Conservation (phyloP, 169 alveolate species). For the Eimeria sp. region DNA sequence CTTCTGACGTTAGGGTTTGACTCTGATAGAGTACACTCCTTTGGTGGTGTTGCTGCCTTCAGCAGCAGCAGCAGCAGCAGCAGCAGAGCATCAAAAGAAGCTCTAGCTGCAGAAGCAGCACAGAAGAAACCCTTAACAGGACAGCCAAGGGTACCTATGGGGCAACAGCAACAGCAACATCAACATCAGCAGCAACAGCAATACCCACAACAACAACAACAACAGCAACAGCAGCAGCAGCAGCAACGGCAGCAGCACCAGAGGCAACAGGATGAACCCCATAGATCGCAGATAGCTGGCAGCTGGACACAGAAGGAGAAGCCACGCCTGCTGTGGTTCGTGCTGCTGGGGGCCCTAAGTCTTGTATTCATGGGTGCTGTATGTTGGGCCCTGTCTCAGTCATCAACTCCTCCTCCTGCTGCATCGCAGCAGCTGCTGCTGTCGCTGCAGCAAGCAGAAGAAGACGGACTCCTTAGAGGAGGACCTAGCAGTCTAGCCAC, state of each 20-base stretch:
- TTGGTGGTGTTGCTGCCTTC: neutral
- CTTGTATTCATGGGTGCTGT: neutral
- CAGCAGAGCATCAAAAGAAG: neutral
- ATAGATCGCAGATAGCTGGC: neutral
- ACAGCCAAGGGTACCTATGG: neutral
- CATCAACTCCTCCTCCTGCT: neutral
- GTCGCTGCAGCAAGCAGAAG: conserved; percentile 33
- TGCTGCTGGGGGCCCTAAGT: neutral
- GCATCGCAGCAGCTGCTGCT: neutral
- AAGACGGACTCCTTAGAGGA: conserved; percentile 14
- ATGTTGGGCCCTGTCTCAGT: neutral
- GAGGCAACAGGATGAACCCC: neutral
- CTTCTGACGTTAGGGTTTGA: conserved; percentile 1
- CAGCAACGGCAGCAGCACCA: neutral
- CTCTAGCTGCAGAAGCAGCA: neutral
- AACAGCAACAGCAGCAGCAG: conserved; percentile 27
- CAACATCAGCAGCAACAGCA: conserved; percentile 18
- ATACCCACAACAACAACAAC: too few relatives aligned
- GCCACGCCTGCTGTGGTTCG: neutral
- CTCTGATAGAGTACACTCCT: neutral
- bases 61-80: conserved; percentile 7
- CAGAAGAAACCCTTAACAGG: neutral
- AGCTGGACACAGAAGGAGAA: neutral
- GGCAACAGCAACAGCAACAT: conserved; percentile 44
- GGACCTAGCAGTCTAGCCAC: conserved; percentile 3